Base-by-base conservation (phyloP, 2,329 filamentous ascomycete genomes). In the Colletotrichum echinochloae region DNA sequence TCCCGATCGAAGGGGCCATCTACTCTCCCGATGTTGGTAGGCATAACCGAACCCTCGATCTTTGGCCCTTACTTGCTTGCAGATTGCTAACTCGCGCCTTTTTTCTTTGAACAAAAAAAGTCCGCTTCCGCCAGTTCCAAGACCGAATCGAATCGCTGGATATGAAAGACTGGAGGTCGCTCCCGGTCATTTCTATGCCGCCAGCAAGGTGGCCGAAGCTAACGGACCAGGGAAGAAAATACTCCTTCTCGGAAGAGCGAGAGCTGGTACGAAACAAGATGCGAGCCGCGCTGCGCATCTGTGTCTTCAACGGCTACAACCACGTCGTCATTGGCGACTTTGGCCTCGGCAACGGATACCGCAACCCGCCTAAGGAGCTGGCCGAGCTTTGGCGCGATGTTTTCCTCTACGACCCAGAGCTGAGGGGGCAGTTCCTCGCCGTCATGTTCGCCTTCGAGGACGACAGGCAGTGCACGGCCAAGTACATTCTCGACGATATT, bases 241-340 rank as follows among this genome's bases (percentile, higher is more conserved):
- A 94, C 80, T 92, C 91, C 0, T 94, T 95, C 79, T 83, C 85
- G 4, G 85, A 90, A 75, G 92, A 94, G 80, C 88, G 88, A 71
- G 89, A 92, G 73, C 85, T 94, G 78, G 92, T 93, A 81, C 87
- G 86, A 75, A 90, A 92, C 75, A 94, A 94, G 80, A 90, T 94
- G 79, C 88, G 89, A 28, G 88, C 89, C 1, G 90, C 91, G 2
- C 86, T 94, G 23, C 87, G 90, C 56, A 93, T 94, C 72, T 92
- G 91, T 73, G 87, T 87, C 23, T 88, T 86, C 75, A 85, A 89
- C 74, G 82, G 83, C 68, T 88, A 90, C 75, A 81, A 83, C 49
- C 84, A 85, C 69, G 82, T 92, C 28, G 87, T 89, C 60, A 86
- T 91, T 68, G 89, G 88, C 28, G 89, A 89, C 73, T 92, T 91